Evolutionary conservation across 1,139 yeast species (phyloP), one percentile per base, ranked within the genome.

Genomic region (Pichia sp.): DNA sequence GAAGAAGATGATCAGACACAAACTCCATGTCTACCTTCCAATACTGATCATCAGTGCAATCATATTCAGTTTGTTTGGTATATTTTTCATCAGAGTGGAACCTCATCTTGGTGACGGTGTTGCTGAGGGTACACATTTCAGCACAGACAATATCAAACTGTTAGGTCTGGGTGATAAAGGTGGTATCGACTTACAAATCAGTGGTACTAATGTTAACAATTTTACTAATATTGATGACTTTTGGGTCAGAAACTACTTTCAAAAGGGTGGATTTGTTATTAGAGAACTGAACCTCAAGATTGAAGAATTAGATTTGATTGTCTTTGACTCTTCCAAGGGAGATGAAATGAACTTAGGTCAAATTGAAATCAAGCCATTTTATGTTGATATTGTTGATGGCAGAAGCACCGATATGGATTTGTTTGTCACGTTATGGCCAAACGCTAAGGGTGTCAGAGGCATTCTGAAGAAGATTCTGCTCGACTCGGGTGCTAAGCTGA

Each of bases 101-200:
- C 67, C 68, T 9, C 52, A 56, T 17, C 46, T 63, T 1, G 67
- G 67, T 4, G 62, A 58, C 7, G 60, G 56, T 38, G 54, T 67
- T 7, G 58, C 62, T 4, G 56, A 67, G 33, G 65, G 70, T 2
- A 60, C 62, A 4, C 57, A 54, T 31, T 55, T 67, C 46, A 61
- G 65, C n/a, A 55, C 68, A 4, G 59, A 60, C 32, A 57, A 61
- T 36, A 51, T 68, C 15, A 54, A 54, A n/a, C 48, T 69, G n/a
- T 52, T 61, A 2, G 66, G 67, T 4, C 43, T 69, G 11, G 53
- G 54, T 28, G 44, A 61, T 51, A 44, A 51, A 42, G 51, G 60
- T 9, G 72, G 72, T 0, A 49, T 68, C 9, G 52, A 61, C 27
- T 42, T 69, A 6, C 54, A 58, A 34, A 59, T 68, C 2, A 52